phyloP scores from a whole-genome alignment of 2,329 filamentous ascomycete genomes.

The Coniosporium tulheliwenetii region DNA sequence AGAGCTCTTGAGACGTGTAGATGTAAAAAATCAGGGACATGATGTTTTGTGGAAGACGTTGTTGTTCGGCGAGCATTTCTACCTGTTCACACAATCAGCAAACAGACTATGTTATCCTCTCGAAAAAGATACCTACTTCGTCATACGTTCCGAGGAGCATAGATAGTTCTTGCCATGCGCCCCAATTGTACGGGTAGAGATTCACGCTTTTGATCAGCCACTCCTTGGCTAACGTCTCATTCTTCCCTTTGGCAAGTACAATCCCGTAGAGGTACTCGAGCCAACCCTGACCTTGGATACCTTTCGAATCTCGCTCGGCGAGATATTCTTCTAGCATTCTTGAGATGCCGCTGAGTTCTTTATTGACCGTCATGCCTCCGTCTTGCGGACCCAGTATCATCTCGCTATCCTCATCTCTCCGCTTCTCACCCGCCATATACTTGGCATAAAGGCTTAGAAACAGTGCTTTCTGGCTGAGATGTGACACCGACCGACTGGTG shows the following conservation, averaged over 20 bases:
- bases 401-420: constrained; percentile 89
- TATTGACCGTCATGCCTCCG: constrained; percentile 68
- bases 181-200: constrained; percentile 90
- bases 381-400: constrained; percentile 94
- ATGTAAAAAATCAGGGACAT: constrained; percentile 91
- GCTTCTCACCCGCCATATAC: constrained; percentile 85
- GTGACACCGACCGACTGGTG: constrained; percentile 17
- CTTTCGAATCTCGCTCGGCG: constrained; percentile 41
- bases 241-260: constrained; percentile 79
- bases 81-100: no score
- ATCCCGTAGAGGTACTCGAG: constrained; percentile 87
- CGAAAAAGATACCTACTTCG: constrained; percentile 43
- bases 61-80: no score
- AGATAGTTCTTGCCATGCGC: constrained; percentile 86
- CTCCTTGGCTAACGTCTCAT: constrained; percentile 67
- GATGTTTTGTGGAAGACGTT: constrained; percentile 72
- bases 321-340: constrained; percentile 73
- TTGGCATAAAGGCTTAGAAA: constrained; percentile 89
- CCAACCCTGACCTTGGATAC: constrained; percentile 68
- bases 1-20: constrained; percentile 79
- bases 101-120: no score
- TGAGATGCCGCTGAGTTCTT: constrained; percentile 63
- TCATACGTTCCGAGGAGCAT: constrained; percentile 64
- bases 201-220: constrained; percentile 84
- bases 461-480: constrained; percentile 73